A percentile compares a stretch with the other conserved stretches of the same genome.
Evolutionary conservation across 1,284 basidiomycete genomes (phyloP).

Genomic region (Boletus sp.): DNA sequence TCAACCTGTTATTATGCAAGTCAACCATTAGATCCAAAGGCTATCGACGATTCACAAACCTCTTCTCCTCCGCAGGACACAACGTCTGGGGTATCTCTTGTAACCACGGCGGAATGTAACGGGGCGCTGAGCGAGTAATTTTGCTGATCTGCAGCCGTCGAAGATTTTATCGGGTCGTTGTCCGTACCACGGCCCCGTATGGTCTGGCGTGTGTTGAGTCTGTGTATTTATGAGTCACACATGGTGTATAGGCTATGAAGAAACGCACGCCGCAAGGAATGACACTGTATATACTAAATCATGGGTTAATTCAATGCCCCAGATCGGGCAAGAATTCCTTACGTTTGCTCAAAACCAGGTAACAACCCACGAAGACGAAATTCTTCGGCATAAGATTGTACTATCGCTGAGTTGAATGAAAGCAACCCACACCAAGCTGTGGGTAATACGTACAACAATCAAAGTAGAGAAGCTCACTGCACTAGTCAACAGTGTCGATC

Average conservation of each 20-base stretch:
- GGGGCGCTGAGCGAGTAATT: neutral
- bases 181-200: slow-evolving; percentile 45
- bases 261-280: slow-evolving; percentile 60
- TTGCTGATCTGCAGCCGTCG: neutral
- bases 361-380: slow-evolving; percentile 56
- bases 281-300: slow-evolving; percentile 63
- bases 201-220: slow-evolving; percentile 52
- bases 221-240: slow-evolving; percentile 19
- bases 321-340: slow-evolving; percentile 21
- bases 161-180: slow-evolving; percentile 34
- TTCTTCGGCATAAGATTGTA: slow-evolving; percentile 56
- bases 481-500: slow-evolving; percentile 34
- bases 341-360: slow-evolving; percentile 67
- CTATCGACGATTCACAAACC: slow-evolving; percentile 9
- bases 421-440: neutral
- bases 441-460: slow-evolving; percentile 45
- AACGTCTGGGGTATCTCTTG: neutral
- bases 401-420: slow-evolving; percentile 31
- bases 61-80: neutral
- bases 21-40: neutral
- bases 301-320: slow-evolving; percentile 1
- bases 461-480: slow-evolving; percentile 59
- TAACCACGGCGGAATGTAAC: neutral
- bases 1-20: slow-evolving; percentile 1
- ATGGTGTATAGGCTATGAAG: neutral